Evolutionary conservation across 202 grass and related monocot species (phyloP).

Genomic region (Panicum hallii): DNA sequence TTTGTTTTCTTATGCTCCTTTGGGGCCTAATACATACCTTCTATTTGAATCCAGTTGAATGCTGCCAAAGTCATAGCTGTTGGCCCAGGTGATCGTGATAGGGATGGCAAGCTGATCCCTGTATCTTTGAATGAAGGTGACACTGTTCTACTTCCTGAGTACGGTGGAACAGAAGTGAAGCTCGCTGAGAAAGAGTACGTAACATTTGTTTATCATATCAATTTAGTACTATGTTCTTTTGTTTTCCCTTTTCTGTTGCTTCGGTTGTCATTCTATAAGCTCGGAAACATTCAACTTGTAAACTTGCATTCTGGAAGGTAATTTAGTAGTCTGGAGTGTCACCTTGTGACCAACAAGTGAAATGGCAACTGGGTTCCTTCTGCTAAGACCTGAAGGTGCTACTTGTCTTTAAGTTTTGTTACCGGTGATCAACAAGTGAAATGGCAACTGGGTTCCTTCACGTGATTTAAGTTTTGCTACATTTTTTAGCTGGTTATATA

Average conservation of each 20-base stretch:
- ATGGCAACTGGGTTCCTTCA: neutral
- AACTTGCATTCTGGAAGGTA: neutral
- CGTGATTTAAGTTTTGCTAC: neutral
- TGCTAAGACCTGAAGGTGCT: neutral
- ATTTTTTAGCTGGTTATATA: neutral
- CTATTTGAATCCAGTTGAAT: constrained; percentile 55
- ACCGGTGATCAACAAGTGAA: neutral
- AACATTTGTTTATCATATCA: neutral
- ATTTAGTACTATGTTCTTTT: neutral
- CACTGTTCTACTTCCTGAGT: constrained; percentile 74
- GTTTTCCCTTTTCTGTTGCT: neutral
- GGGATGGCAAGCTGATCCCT: constrained; percentile 69
- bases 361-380: neutral
- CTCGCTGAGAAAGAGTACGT: constrained; percentile 78
- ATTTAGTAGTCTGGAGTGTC: neutral
- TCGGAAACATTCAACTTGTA: neutral
- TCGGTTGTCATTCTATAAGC: neutral
- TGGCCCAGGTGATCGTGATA: constrained; percentile 70
- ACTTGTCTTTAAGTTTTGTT: too few relatives aligned
- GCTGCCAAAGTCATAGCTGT: constrained; percentile 75
- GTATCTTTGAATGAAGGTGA: constrained; percentile 78
- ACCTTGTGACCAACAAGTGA: neutral
- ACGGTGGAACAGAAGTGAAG: constrained; percentile 82
- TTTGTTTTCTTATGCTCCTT: neutral
- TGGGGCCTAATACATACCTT: neutral